Conservation (phyloP, 176 grass and related monocot genomes). For the maize (Zea mays) region DNA sequence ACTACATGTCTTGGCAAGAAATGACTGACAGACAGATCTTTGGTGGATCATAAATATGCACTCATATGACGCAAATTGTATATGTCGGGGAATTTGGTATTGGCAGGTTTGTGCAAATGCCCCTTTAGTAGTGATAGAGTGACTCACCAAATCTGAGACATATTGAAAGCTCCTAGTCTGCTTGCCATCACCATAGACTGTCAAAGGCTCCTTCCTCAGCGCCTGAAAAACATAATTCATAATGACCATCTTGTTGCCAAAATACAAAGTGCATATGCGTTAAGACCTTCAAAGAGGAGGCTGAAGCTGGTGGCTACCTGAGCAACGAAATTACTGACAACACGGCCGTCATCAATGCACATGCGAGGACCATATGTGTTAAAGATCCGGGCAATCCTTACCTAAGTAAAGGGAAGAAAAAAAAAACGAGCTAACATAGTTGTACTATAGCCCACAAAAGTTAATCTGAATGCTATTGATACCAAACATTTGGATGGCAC, state of each 20-base stretch:
- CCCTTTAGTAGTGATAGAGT: not conserved
- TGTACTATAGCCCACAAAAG: not conserved
- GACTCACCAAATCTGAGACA: slow-evolving; percentile 78
- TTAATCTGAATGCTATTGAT: not conserved
- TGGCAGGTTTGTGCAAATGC: not conserved
- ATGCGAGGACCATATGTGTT: slow-evolving; percentile 90
- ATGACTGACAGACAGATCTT: slow-evolving; percentile 12
- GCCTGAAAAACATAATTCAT: slow-evolving; percentile 51
- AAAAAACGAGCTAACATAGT: not conserved
- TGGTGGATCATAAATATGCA: not conserved
- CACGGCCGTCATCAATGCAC: slow-evolving; percentile 89
- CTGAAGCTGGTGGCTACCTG: slow-evolving; percentile 49
- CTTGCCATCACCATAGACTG: slow-evolving; percentile 84
- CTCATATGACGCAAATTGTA: not conserved
- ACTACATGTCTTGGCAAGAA: not conserved
- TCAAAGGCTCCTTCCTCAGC: slow-evolving; percentile 78
- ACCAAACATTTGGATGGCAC: not conserved
- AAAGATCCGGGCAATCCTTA: slow-evolving; percentile 83
- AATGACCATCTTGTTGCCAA: slow-evolving; percentile 9
- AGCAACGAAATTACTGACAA: slow-evolving; percentile 91
- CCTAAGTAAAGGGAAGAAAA: slow-evolving; percentile 24
- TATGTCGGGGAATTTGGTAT: not conserved
- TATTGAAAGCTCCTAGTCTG: slow-evolving; percentile 94
- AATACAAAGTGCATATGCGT: not conserved
- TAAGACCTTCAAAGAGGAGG: slow-evolving; percentile 1